These are phyloP conservation scores for Lyophyllum atratum DNA, from an alignment of 768 basidiomycete species.

Conservation along the genomic window DNA sequence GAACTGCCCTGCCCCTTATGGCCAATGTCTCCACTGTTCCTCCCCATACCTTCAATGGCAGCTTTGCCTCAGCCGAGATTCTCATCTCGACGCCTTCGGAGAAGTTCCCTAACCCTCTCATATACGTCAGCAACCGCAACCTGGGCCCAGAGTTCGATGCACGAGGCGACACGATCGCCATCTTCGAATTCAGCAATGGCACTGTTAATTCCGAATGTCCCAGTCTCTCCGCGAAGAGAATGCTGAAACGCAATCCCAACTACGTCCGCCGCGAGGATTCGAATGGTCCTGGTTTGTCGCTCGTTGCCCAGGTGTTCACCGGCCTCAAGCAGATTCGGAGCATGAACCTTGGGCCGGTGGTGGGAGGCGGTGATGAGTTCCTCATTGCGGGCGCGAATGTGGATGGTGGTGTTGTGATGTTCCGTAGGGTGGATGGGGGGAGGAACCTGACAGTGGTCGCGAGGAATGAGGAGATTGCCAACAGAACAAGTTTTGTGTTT, in stretches of 20 bases:
- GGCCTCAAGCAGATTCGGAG: slow-evolving; percentile 57
- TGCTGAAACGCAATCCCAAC: slow-evolving; percentile 9
- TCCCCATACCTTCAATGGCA: slow-evolving; percentile 35
- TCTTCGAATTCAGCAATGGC: slow-evolving; percentile 44
- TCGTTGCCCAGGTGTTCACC: slow-evolving; percentile 54
- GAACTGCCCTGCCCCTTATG: slow-evolving; percentile 44
- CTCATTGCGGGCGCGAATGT: slow-evolving; percentile 54
- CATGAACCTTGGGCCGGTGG: slow-evolving; percentile 48
- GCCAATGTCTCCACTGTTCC: slow-evolving; percentile 49
- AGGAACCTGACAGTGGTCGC: slow-evolving; percentile 52
- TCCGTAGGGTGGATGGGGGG: slow-evolving; percentile 56
- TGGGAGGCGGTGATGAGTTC: slow-evolving; percentile 44
- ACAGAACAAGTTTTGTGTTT: slow-evolving; percentile 25
- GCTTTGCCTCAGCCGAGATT: slow-evolving; percentile 55
- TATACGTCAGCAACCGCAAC: slow-evolving; percentile 63
- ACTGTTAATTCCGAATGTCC: slow-evolving; percentile 4
- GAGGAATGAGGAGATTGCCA: slow-evolving; percentile 47
- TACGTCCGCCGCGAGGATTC: not conserved
- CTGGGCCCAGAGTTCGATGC: slow-evolving; percentile 44
- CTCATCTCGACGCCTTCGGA: slow-evolving; percentile 45
- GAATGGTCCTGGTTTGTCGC: slow-evolving; percentile 25
- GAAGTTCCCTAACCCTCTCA: slow-evolving; percentile 44
- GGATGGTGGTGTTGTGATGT: slow-evolving; percentile 59
- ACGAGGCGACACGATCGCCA: slow-evolving; percentile 58
- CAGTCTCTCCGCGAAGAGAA: slow-evolving; percentile 13